Conservation (phyloP, 768 basidiomycete species). For the Trametes meyenii region DNA sequence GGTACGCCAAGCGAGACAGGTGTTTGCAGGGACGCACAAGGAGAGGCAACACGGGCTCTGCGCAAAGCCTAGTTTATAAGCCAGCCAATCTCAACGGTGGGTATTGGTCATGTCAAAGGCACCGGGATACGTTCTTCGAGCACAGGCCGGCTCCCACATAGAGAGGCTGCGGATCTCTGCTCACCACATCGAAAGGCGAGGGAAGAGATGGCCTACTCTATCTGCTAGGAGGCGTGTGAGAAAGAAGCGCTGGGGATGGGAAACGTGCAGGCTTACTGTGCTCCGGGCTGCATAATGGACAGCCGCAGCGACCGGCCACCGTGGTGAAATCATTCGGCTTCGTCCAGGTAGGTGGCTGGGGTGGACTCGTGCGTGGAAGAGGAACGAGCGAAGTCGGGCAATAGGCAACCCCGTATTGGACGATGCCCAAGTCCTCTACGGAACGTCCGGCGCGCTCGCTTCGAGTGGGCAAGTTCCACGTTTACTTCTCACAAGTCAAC, state of each 20-base stretch:
- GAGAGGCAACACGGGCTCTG: background rate
- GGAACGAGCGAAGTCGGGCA: too few relatives aligned
- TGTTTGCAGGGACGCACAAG: background rate
- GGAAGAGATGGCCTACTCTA: conserved; percentile 3
- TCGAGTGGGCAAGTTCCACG: too few relatives aligned
- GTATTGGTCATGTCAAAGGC: conserved; percentile 8
- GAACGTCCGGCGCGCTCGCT: too few relatives aligned
- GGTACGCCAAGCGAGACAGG: background rate
- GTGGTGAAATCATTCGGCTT: background rate
- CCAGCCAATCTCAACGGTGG: conserved; percentile 15
- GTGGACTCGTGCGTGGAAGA: background rate
- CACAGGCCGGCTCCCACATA: conserved; percentile 7
- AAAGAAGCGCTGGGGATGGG: conserved; percentile 13
- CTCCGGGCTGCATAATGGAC: background rate
- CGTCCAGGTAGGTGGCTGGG: background rate
- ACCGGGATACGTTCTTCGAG: background rate
- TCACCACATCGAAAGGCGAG: background rate
- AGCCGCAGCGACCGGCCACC: background rate
- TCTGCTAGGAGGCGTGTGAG: conserved; percentile 13
- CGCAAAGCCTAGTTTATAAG: conserved; percentile 7
- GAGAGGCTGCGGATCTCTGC: conserved; percentile 5
- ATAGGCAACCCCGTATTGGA: too few relatives aligned
- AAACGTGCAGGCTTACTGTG: conserved; percentile 7
- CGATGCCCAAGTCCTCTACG: too few relatives aligned
- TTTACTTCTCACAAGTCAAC: too few relatives aligned